These are phyloP conservation scores for Phytophthora vignae DNA, from an alignment of 352 stramenopile species.

Conservation along the genomic window DNA sequence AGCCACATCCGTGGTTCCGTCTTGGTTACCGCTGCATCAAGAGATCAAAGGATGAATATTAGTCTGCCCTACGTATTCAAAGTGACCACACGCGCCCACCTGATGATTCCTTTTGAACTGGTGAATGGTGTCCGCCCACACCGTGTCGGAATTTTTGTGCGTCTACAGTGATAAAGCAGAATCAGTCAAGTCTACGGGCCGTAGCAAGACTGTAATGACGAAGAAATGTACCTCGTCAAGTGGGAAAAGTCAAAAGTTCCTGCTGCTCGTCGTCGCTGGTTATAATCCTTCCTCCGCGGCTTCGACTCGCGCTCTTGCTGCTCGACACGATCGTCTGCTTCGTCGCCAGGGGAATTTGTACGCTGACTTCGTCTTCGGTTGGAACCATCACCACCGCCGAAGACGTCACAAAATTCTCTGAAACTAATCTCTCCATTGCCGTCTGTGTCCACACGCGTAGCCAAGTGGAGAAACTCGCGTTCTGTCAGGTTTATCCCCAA, in stretches of 20 bases:
- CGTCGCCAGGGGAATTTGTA: not conserved
- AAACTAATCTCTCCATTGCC: slow-evolving; percentile 68
- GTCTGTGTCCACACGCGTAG: slow-evolving; percentile 48
- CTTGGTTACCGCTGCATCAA: slow-evolving; percentile 18
- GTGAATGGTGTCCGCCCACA: slow-evolving; percentile 45
- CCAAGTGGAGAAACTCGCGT: slow-evolving; percentile 56
- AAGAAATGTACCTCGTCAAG: slow-evolving; percentile 36
- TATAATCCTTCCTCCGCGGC: slow-evolving; percentile 7
- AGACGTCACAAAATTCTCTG: slow-evolving; percentile 60
- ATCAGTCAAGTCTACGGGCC: not conserved
- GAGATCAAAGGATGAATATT: not conserved
- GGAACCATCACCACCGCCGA: slow-evolving; percentile 18
- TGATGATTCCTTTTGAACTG: slow-evolving; percentile 48
- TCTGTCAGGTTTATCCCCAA: slow-evolving; percentile 60
- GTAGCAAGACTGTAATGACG: too few species aligned
- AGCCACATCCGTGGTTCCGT: not conserved
- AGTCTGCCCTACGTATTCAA: not conserved
- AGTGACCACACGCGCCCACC: slow-evolving; percentile 10
- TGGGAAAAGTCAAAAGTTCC: slow-evolving; percentile 58
- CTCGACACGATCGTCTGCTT: slow-evolving; percentile 9
- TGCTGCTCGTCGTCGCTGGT: slow-evolving; percentile 19
- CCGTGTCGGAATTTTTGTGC: slow-evolving; percentile 48
- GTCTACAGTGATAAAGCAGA: slow-evolving; percentile 24
- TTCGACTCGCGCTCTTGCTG: not conserved
- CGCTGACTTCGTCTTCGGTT: slow-evolving; percentile 6